Base-by-base conservation (phyloP, 345 rosid species). In the Moricandia arvensis region DNA sequence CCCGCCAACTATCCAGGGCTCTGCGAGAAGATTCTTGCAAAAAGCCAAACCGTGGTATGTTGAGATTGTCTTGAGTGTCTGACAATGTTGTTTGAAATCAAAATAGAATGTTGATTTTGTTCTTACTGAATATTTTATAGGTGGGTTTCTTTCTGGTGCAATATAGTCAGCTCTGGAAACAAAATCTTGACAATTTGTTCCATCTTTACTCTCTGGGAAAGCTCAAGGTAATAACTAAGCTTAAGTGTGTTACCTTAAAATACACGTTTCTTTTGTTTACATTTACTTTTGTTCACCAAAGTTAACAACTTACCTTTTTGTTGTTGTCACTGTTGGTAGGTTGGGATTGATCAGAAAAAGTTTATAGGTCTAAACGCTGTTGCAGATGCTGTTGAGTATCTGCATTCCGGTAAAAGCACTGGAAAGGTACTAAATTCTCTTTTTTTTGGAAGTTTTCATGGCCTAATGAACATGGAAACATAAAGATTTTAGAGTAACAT, bases 41-140 rank as follows among this genome's bases (percentile, higher is more conserved):
- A 90, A 88, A 94, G 99, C 85, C 97, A 94, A 81, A 87, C 93
- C 26, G 91, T 94, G 95, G 99, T 94, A 89, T 70, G 95, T 21
- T 21, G 24, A 21, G 24, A 21, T 21, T 21, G 24, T 21, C 24
- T 21, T 21, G 24, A 21, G 2, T 21, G 24, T 21, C 24, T 21
- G 24, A 21, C 24, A 21, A 29, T 29, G 31, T 29, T 29, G 31
- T 0, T 21, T 21, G 24, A 21, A 21, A n/a, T n/a, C n/a, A n/a
- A n/a, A n/a, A n/a, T n/a, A n/a, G n/a, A n/a, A n/a, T n/a, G n/a
- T 21, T 21, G 24, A 21, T 21, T 21, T 21, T 21, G 24, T 21
- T 21, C 5, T 2, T 1, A 29, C 31, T 29, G 31, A 21, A 21
- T 21, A 21, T 21, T 21, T 21, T 21, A 1, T 92, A 94, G 99